Percentiles rank a stretch among this genome's conserved stretches.
phyloP scores from a whole-genome alignment of 306 rosid genomes.

The Trifolium fragiferum region DNA sequence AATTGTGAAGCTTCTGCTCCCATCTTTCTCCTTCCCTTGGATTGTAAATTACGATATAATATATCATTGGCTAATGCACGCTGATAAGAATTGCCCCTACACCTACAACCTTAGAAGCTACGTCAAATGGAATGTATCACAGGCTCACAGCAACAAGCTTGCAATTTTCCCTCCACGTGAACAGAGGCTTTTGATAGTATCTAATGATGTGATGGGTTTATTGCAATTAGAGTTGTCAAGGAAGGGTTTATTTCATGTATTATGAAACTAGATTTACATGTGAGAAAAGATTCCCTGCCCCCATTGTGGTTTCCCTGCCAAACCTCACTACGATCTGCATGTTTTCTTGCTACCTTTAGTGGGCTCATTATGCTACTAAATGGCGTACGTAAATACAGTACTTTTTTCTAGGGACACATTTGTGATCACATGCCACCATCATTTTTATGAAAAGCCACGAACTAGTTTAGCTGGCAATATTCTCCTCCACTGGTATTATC shows the following conservation, averaged over 20 bases:
- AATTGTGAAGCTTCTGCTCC: slow-evolving; percentile 59
- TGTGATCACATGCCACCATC: slow-evolving; percentile 12
- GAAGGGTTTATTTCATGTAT: slow-evolving; percentile 24
- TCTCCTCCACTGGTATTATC: background rate
- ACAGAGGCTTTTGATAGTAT: background rate
- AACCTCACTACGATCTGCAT: background rate
- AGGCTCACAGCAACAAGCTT: background rate
- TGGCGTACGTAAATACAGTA: slow-evolving; percentile 3
- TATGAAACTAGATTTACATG: slow-evolving; percentile 47
- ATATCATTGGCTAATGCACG: slow-evolving; percentile 61
- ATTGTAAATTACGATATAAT: slow-evolving; percentile 64
- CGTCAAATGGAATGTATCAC: slow-evolving; percentile 29
- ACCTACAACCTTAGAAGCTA: slow-evolving; percentile 55
- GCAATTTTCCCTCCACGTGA: background rate
- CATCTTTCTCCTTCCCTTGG: slow-evolving; percentile 47
- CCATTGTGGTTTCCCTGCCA: slow-evolving; percentile 23
- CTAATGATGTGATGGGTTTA: no score
- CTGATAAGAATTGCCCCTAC: slow-evolving; percentile 60
- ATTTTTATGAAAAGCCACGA: slow-evolving; percentile 23
- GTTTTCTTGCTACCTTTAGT: slow-evolving; percentile 5
- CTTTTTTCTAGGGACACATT: slow-evolving; percentile 24
- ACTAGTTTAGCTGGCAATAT: slow-evolving; percentile 35
- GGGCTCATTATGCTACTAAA: background rate
- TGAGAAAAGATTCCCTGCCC: slow-evolving; percentile 30
- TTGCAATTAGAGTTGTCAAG: background rate